Evolutionary conservation across 202 grass and related monocot genomes (phyloP).

Genomic region (Miscanthus sacchariflorus): DNA sequence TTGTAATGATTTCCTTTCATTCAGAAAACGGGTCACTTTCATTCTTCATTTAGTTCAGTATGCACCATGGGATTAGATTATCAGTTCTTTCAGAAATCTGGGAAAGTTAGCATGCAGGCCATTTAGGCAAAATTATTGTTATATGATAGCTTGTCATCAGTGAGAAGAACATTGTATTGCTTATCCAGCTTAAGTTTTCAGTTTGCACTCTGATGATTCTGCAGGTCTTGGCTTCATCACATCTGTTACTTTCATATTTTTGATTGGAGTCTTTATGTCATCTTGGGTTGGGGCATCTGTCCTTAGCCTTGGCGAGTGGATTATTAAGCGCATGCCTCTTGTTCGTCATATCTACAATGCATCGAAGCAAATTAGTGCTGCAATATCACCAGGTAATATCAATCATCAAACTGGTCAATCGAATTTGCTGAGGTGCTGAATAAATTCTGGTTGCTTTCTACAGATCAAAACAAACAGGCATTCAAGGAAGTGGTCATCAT

Average conservation of each 20-base stretch:
- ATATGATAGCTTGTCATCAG: slow-evolving; percentile 14
- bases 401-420: slow-evolving; percentile 1
- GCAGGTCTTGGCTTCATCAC: slow-evolving; percentile 91
- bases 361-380: slow-evolving; percentile 94
- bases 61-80: slow-evolving; percentile 1
- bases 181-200: neutral
- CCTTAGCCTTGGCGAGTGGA: slow-evolving; percentile 93
- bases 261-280: slow-evolving; percentile 93
- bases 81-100: neutral
- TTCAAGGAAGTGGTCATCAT: slow-evolving; percentile 98
- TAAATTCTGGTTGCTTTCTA: slow-evolving; percentile 35
- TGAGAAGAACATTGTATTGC: slow-evolving; percentile 2
- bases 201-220: slow-evolving; percentile 38
- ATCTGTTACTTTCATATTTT: slow-evolving; percentile 88
- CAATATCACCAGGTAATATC: slow-evolving; percentile 88
- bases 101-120: neutral
- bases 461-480: slow-evolving; percentile 96
- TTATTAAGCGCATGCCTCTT: slow-evolving; percentile 96
- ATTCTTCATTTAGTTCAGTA: slow-evolving; percentile 15
- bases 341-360: slow-evolving; percentile 98
- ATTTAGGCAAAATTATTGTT: slow-evolving; percentile 12
- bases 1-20: slow-evolving; percentile 9
- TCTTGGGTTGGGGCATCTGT: slow-evolving; percentile 92
- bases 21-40: neutral
- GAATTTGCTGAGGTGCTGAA: slow-evolving; percentile 17